Conservation (phyloP, 108 stramenopile genomes). For the Discostella stelligeroides region DNA sequence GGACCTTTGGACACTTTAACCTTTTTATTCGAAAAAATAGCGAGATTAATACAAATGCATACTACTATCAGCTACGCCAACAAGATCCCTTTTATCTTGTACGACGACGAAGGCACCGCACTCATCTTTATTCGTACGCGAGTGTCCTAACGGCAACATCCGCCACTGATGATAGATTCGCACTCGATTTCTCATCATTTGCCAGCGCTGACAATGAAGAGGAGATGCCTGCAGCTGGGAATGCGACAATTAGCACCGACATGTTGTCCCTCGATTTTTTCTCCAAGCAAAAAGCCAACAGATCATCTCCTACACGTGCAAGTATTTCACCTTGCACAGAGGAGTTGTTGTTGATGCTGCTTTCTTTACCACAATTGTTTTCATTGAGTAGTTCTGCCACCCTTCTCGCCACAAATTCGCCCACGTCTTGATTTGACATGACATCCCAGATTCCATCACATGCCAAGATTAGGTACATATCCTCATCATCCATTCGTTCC, state of each 20-base stretch:
- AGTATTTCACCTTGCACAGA: constrained; percentile 37
- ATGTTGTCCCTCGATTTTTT: constrained; percentile 85
- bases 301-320: constrained; percentile 71
- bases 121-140: constrained; percentile 31
- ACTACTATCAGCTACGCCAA: not conserved
- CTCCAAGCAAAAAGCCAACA: constrained; percentile 70
- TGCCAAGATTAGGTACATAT: constrained; percentile 83
- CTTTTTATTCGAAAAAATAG: no score
- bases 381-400: constrained; percentile 26
- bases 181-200: not conserved
- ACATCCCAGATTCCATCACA: constrained; percentile 96
- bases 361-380: constrained; percentile 3
- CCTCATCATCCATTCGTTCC: constrained; percentile 50
- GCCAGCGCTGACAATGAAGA: not conserved
- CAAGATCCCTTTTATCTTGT: not conserved
- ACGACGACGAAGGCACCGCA: no score
- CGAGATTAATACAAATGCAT: no score
- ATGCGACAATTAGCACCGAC: constrained; percentile 78
- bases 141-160: constrained; percentile 25
- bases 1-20: no score
- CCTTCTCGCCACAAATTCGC: constrained; percentile 62
- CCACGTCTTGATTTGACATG: constrained; percentile 74
- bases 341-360: no score
- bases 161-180: not conserved
- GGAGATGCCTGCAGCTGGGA: constrained; percentile 48